Base-by-base conservation (phyloP, 257 asterid genomes). In the Solanum virginianum region DNA sequence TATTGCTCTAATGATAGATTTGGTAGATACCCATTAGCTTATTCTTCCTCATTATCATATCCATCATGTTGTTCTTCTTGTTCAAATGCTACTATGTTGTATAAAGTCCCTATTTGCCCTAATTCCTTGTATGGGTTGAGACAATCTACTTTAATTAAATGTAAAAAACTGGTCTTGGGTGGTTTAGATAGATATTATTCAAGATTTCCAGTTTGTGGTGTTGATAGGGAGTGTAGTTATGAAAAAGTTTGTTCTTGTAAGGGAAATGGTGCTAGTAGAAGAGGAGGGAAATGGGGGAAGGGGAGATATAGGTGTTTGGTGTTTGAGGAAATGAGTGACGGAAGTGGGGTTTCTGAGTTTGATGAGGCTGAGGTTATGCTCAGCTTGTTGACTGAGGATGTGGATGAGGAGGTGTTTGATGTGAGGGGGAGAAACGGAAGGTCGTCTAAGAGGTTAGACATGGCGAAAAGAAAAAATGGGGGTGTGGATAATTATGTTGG, bases 311-410 rank as follows among this genome's bases (percentile, higher is more conserved):
- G 85, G 84, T 80, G 92, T 82, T 77, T 82, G 86, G 94, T 89
- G 70, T 90, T 80, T 83, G 97, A 91, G 89, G 95, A 90, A 65
- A 89, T 80, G 84, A 83, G 87, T 85, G 93, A 93, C 62, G 81
- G 79, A 54, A 45, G 49, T 81, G 85, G 86, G 53, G 2, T 75
- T 90, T 89, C 81, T 83, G 91, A 79, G 55, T 82, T 86, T 20
- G 92, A 92, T 65, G 98, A 94, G 90, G 97, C 92, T 15, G 99
- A 97, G 90, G 91, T 80, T 85, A 26, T 95, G 89, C 98, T 95
- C 87, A 92, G 92, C 88, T 92, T 97, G 94, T 85, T 97, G 92
- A 60, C 90, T 72, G 95, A 91, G 83, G 96, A 92, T 82, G 54
- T 88, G 17, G 90, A 86, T n/a, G 93, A 89, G 82, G 93, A 92